Conservation (phyloP, 108 stramenopile species). For the Nitzschia sp. region DNA sequence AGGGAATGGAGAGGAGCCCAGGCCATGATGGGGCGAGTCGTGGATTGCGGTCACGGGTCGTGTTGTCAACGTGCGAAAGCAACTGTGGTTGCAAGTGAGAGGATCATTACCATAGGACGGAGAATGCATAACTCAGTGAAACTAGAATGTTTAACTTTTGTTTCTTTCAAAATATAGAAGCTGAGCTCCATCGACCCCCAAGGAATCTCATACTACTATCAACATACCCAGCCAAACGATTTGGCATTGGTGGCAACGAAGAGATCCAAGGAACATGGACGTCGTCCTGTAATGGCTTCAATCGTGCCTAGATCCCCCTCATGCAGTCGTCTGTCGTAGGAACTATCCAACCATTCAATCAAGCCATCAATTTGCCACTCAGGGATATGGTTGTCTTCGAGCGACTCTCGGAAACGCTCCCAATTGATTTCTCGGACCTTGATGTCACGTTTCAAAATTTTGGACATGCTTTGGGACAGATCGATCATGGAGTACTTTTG, state of each 20-base stretch:
- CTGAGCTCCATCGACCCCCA: too few species aligned
- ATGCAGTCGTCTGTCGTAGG: neutral
- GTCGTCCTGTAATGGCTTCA: conserved; percentile 10
- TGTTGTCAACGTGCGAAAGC: too few species aligned
- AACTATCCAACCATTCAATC: conserved; percentile 23
- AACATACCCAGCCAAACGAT: conserved; percentile 10
- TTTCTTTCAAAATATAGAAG: too few species aligned
- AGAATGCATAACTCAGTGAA: too few species aligned
- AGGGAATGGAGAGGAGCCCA: too few species aligned
- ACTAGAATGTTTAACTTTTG: too few species aligned
- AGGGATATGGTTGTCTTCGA: neutral
- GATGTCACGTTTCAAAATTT: neutral
- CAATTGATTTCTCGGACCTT: conserved; percentile 18
- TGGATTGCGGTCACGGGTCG: too few species aligned
- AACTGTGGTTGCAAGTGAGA: too few species aligned
- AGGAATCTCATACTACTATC: too few species aligned
- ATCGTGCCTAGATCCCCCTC: conserved; percentile 7
- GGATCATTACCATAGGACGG: too few species aligned
- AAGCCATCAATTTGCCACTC: conserved; percentile 35
- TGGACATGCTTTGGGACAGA: conserved; percentile 14
- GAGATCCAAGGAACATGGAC: neutral
- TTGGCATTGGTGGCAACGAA: conserved; percentile 14
- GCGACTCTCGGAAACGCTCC: conserved; percentile 9
- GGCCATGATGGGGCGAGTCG: too few species aligned
- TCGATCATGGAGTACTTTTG: conserved; percentile 25